These are phyloP conservation scores for Fusarium buxicola DNA, from an alignment of 2,329 filamentous ascomycete species.

Conservation along the genomic window DNA sequence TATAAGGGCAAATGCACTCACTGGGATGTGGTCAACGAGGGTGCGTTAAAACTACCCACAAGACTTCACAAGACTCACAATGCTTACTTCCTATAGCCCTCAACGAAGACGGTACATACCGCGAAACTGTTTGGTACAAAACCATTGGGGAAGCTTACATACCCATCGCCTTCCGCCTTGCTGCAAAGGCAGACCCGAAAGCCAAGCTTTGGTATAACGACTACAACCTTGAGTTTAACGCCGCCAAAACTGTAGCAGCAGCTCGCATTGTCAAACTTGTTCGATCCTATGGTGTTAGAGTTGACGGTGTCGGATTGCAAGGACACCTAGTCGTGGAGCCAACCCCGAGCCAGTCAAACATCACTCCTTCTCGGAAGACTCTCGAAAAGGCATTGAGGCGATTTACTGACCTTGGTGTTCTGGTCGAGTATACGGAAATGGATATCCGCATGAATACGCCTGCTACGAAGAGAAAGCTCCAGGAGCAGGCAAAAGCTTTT, in stretches of 20 bases:
- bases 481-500: constrained; percentile 58
- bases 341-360: constrained; percentile 52
- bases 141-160: constrained; percentile 63
- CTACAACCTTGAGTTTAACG: constrained; percentile 60
- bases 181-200: constrained; percentile 57
- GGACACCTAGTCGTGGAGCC: constrained; percentile 58
- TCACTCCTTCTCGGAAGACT: constrained; percentile 47
- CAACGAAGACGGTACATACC: constrained; percentile 62
- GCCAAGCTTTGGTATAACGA: constrained; percentile 67
- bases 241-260: constrained; percentile 50
- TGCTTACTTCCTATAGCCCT: constrained; percentile 45
- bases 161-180: constrained; percentile 61
- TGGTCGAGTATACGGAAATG: constrained; percentile 65
- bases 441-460: constrained; percentile 61
- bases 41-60: background rate
- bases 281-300: constrained; percentile 54
- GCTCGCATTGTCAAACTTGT: constrained; percentile 49
- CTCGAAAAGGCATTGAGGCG: constrained; percentile 51
- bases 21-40: constrained; percentile 68
- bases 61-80: background rate
- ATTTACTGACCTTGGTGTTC: constrained; percentile 57
- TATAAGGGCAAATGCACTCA: constrained; percentile 61
- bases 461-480: constrained; percentile 50
- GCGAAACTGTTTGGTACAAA: constrained; percentile 59
- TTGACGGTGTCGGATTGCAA: constrained; percentile 65